Percentiles rank a stretch among this genome's conserved stretches.
Conservation (phyloP, 1,139 yeast species). For the Protomyces gravidus region DNA sequence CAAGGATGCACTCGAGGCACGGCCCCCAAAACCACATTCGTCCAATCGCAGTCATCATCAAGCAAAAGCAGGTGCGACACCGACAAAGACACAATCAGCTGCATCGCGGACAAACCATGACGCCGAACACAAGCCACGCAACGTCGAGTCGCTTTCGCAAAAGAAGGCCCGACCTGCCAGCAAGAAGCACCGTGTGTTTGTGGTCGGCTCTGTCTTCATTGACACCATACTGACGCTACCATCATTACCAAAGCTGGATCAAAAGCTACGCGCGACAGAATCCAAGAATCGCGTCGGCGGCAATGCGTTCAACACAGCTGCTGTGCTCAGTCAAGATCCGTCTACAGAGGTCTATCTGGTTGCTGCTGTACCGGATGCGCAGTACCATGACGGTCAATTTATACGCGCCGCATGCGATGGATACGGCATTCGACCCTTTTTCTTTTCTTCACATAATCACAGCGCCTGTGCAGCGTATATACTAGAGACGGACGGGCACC, state of each 20-base stretch:
- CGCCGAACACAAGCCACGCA: too few species aligned
- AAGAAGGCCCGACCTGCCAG: too few species aligned
- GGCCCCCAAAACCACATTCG: too few species aligned
- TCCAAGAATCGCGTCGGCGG: not conserved
- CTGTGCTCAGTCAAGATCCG: not conserved
- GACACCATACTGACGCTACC: not conserved
- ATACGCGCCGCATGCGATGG: not conserved
- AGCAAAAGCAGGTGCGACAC: too few species aligned
- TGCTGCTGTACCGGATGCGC: not conserved
- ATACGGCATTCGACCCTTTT: not conserved
- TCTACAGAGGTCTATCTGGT: not conserved
- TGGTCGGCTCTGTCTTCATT: not conserved
- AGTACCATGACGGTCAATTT: not conserved
- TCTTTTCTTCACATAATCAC: not conserved
- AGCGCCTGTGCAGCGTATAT: not conserved
- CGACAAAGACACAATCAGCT: too few species aligned
- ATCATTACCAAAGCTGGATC: not conserved
- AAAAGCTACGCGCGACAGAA: not conserved
- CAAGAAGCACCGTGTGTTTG: not conserved
- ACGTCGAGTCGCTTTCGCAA: too few species aligned
- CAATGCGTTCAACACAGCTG: not conserved
- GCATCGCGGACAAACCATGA: not conserved
- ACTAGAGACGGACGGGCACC: not conserved
- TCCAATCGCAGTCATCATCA: too few species aligned
- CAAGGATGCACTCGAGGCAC: too few species aligned